Evolutionary conservation across 352 stramenopile genomes (phyloP).

Genomic region (Phytophthora ramorum): DNA sequence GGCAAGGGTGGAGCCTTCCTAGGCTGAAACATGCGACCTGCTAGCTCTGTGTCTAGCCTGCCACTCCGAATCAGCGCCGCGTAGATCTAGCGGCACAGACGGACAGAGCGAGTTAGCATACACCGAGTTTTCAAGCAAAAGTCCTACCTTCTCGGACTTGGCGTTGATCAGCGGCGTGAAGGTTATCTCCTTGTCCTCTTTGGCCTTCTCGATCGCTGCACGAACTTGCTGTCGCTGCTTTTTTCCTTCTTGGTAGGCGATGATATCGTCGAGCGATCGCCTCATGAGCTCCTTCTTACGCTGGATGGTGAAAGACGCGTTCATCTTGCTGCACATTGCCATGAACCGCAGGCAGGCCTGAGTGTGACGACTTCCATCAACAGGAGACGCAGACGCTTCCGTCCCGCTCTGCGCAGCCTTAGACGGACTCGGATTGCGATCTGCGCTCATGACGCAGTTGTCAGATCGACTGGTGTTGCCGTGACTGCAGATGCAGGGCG

Average conservation of each 20-base stretch:
- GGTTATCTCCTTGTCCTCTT: slow-evolving; percentile 46
- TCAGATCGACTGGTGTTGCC: slow-evolving; percentile 31
- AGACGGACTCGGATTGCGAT: slow-evolving; percentile 14
- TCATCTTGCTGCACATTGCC: slow-evolving; percentile 60
- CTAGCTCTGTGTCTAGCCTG: slow-evolving; percentile 33
- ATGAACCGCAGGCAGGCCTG: slow-evolving; percentile 57
- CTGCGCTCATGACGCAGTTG: slow-evolving; percentile 20
- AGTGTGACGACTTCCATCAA: slow-evolving; percentile 35
- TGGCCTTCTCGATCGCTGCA: slow-evolving; percentile 33
- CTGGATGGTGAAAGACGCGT: slow-evolving; percentile 50
- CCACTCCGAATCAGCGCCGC: slow-evolving; percentile 50
- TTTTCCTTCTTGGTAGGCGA: slow-evolving; percentile 54
- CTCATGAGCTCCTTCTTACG: slow-evolving; percentile 55
- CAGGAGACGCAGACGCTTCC: slow-evolving; percentile 8
- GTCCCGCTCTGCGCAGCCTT: slow-evolving; percentile 14
- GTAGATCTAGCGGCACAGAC: slow-evolving; percentile 49
- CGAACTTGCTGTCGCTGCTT: slow-evolving; percentile 47
- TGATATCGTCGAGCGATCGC: slow-evolving; percentile 61
- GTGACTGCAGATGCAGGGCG: slow-evolving; percentile 52
- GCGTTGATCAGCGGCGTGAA: slow-evolving; percentile 62
- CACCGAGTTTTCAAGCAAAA: background rate
- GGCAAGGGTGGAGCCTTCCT: slow-evolving; percentile 27
- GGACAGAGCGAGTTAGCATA: background rate
- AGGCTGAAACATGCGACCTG: slow-evolving; percentile 31
- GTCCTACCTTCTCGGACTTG: slow-evolving; percentile 47